Conservation (phyloP, 2,329 filamentous ascomycete species). For the Nemania sp. region DNA sequence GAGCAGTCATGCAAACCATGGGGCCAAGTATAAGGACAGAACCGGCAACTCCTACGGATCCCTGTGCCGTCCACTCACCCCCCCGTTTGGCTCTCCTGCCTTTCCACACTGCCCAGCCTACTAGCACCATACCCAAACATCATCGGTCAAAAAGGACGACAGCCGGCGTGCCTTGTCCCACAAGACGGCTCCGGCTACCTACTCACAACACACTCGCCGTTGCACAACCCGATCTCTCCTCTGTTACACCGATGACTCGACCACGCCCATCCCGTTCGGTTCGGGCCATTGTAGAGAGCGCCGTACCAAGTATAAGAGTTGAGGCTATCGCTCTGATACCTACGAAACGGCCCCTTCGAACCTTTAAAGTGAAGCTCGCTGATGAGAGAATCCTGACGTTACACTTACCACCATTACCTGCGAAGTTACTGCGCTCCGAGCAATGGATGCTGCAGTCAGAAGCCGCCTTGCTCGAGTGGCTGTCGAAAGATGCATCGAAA, state of each 20-base stretch:
- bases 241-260: constrained; percentile 43
- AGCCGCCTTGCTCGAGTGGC: constrained; percentile 51
- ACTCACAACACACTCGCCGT: constrained; percentile 35
- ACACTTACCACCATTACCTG: constrained; percentile 49
- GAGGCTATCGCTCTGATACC: constrained; percentile 42
- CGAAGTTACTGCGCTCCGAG: constrained; percentile 54
- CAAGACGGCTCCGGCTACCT: constrained; percentile 35
- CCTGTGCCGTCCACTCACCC: constrained; percentile 33
- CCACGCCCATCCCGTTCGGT: constrained; percentile 41
- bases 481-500: constrained; percentile 38
- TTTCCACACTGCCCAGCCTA: constrained; percentile 30
- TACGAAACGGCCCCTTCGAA: constrained; percentile 46
- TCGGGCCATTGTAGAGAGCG: constrained; percentile 43
- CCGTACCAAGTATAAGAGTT: constrained; percentile 42
- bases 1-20: constrained; percentile 32
- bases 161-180: constrained; percentile 37
- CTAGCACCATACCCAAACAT: constrained; percentile 26
- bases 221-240: constrained; percentile 32
- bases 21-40: constrained; percentile 32
- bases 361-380: constrained; percentile 50
- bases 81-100: constrained; percentile 33
- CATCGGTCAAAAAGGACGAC: constrained; percentile 35
- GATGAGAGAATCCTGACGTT: constrained; percentile 49
- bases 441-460: constrained; percentile 51
- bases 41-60: constrained; percentile 32